A percentile compares a stretch with the other conserved stretches of the same genome.
Conservation (phyloP, 1,139 yeast genomes). For the Yamadazyma sp. region DNA sequence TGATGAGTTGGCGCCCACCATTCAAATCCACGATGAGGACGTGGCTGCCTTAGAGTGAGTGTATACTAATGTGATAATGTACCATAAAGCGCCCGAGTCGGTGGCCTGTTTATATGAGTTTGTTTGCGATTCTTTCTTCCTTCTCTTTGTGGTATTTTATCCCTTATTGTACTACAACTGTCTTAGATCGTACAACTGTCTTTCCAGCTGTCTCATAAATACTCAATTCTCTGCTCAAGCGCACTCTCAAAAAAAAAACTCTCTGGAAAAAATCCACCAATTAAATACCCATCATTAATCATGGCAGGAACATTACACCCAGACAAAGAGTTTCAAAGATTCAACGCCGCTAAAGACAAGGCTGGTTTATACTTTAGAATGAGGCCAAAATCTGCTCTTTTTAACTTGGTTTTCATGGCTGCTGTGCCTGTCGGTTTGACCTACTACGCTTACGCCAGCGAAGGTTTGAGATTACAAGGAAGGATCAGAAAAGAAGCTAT, state of each 20-base stretch:
- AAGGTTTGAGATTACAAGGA: slow-evolving; percentile 37
- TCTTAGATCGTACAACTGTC: too few species aligned
- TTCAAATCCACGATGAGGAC: slow-evolving; percentile 1
- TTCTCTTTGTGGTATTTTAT: too few species aligned
- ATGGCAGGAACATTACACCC: slow-evolving; percentile 51
- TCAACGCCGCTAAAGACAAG: slow-evolving; percentile 45
- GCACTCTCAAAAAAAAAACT: not conserved
- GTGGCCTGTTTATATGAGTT: too few species aligned
- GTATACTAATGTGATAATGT: not conserved
- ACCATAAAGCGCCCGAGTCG: too few species aligned
- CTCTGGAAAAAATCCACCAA: slow-evolving; percentile 7
- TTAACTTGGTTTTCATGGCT: slow-evolving; percentile 40
- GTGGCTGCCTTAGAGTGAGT: not conserved
- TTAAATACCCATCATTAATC: slow-evolving; percentile 8
- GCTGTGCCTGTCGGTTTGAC: slow-evolving; percentile 38
- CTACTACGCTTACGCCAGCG: slow-evolving; percentile 36
- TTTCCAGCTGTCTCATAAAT: too few species aligned
- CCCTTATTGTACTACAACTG: too few species aligned
- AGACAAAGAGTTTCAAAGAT: slow-evolving; percentile 44
- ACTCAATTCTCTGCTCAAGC: too few species aligned
- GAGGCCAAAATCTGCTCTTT: slow-evolving; percentile 39
- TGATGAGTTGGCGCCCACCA: slow-evolving; percentile 7
- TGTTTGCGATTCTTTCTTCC: too few species aligned
- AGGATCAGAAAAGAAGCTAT: slow-evolving; percentile 38
- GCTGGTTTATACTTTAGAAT: slow-evolving; percentile 47